Conservation (phyloP, 1,284 basidiomycete genomes). For the Lentinula novae-zelandiae region DNA sequence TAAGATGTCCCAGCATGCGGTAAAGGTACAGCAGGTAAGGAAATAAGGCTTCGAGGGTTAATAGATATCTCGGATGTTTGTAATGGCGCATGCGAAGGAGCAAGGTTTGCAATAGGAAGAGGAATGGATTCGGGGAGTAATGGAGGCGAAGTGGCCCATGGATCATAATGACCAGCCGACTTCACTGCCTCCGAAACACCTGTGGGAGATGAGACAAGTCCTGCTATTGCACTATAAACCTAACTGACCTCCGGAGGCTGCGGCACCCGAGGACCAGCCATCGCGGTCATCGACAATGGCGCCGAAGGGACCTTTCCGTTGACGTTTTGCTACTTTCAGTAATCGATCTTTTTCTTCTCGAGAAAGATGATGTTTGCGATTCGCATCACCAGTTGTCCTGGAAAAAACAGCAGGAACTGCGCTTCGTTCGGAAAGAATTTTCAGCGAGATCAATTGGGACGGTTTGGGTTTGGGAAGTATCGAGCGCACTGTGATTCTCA, state of each 20-base stretch:
- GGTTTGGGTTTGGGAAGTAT: constrained; percentile 52
- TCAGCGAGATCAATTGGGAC: constrained; percentile 66
- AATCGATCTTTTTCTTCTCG: constrained; percentile 73
- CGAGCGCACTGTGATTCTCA: constrained; percentile 46
- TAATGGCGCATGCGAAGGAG: constrained; percentile 7
- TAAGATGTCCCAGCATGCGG: constrained; percentile 93
- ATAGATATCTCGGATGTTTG: constrained; percentile 43
- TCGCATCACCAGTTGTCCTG: constrained; percentile 22
- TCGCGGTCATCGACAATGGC: constrained; percentile 60
- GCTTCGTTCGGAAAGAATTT: constrained; percentile 82
- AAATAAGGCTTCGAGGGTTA: constrained; percentile 50
- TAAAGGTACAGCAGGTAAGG: constrained; percentile 61
- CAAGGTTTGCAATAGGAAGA: background rate
- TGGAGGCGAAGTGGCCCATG: constrained; percentile 46
- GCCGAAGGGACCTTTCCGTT: constrained; percentile 67
- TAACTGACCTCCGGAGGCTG: constrained; percentile 6
- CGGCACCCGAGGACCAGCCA: constrained; percentile 10
- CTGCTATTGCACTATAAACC: background rate
- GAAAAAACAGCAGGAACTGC: constrained; percentile 82
- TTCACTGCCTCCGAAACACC: constrained; percentile 66
- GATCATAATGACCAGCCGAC: constrained; percentile 69
- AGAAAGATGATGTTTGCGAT: constrained; percentile 38
- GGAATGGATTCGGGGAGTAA: background rate
- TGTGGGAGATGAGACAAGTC: constrained; percentile 30
- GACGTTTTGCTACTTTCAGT: constrained; percentile 68